Evolutionary conservation across 192 early-diverging fungal species (phyloP).

Genomic region (Coemansia sp.): DNA sequence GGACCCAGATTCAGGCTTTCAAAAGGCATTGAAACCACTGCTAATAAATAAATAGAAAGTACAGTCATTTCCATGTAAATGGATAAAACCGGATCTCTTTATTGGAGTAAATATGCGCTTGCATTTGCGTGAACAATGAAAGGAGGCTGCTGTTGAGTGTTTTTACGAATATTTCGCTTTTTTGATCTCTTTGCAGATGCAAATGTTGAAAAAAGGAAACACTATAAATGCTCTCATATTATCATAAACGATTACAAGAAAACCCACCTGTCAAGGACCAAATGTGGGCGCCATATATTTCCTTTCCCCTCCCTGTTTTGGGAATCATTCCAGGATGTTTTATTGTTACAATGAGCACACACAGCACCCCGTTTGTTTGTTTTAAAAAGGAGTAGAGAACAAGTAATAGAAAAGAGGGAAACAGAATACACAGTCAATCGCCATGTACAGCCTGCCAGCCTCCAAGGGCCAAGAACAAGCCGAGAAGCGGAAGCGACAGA

Average conservation of each 20-base stretch:
- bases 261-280: background rate
- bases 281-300: background rate
- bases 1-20: too few species aligned
- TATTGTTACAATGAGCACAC: too few species aligned
- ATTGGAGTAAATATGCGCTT: too few species aligned
- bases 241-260: background rate
- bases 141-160: conserved; percentile 1
- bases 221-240: background rate
- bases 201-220: background rate
- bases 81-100: background rate
- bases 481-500: conserved; percentile 50
- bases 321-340: too few species aligned
- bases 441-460: conserved; percentile 52
- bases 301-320: too few species aligned
- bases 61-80: background rate
- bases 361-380: too few species aligned
- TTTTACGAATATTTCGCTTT: background rate
- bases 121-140: background rate
- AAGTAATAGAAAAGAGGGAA: background rate
- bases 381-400: background rate
- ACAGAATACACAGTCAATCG: conserved; percentile 6
- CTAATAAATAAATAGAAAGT: background rate
- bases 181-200: background rate
- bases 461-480: conserved; percentile 49
- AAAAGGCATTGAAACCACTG: background rate